A percentile compares a stretch with the other conserved stretches of the same genome.
Conservation (phyloP, 768 basidiomycete genomes). For the Kwoniella sp. region DNA sequence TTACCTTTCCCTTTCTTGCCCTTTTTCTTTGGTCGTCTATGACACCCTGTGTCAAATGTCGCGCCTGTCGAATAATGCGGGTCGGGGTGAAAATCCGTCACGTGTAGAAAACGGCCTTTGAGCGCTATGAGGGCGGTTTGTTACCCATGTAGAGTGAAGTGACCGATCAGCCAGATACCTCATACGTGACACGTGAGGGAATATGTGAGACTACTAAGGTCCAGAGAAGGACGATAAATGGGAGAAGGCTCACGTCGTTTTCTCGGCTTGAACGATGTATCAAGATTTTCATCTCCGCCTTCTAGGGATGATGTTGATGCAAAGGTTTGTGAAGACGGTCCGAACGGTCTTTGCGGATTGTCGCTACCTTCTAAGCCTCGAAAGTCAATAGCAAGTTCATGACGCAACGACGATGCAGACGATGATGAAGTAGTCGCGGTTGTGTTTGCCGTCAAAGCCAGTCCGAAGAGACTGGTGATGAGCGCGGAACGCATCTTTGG, state of each 20-base stretch:
- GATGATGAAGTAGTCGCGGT: background rate
- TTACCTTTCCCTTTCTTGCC: constrained; percentile 34
- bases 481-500: constrained; percentile 12
- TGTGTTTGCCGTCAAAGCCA: constrained; percentile 2
- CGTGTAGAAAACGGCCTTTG: constrained; percentile 53
- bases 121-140: constrained; percentile 31
- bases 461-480: constrained; percentile 1
- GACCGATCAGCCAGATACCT: background rate
- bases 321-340: background rate
- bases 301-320: background rate
- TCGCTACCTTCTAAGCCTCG: background rate
- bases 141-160: background rate
- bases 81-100: constrained; percentile 56
- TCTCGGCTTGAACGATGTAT: constrained; percentile 1
- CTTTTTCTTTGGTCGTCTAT: constrained; percentile 32
- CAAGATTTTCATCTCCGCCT: background rate
- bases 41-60: constrained; percentile 51
- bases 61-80: constrained; percentile 48
- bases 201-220: too few species aligned
- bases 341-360: background rate
- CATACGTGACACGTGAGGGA: too few species aligned
- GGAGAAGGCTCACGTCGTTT: constrained; percentile 15
- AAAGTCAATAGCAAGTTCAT: background rate
- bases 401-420: background rate
- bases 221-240: too few species aligned